Percentiles rank a stretch among this genome's conserved stretches.
phyloP scores from a whole-genome alignment of 768 basidiomycete genomes.

The Rhodosporidiobolus odoratus region DNA sequence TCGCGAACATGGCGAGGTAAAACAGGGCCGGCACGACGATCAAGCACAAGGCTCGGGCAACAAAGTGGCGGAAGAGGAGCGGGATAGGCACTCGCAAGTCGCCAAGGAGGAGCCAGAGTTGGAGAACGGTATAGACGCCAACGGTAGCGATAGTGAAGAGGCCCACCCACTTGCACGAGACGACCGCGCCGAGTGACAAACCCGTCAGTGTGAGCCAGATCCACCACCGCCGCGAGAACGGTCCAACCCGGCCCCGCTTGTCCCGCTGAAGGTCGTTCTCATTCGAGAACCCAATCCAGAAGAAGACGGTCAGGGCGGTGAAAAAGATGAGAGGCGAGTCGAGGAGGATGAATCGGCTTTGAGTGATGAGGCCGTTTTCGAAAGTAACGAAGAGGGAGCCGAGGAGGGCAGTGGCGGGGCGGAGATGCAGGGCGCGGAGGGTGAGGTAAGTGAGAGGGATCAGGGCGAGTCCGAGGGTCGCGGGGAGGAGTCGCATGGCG shows the following conservation, averaged over 20 bases:
- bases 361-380: constrained; percentile 92
- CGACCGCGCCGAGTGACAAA: constrained; percentile 81
- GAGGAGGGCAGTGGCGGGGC: constrained; percentile 84
- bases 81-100: constrained; percentile 71
- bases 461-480: constrained; percentile 77
- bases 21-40: constrained; percentile 77
- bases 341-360: constrained; percentile 92
- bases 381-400: constrained; percentile 87
- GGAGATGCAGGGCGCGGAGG: constrained; percentile 83
- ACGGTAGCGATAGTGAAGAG: constrained; percentile 95
- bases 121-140: constrained; percentile 73
- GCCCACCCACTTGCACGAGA: constrained; percentile 96
- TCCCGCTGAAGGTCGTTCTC: constrained; percentile 55
- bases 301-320: constrained; percentile 78
- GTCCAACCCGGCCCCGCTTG: constrained; percentile 46
- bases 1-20: constrained; percentile 94
- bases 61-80: constrained; percentile 75
- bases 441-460: constrained; percentile 89
- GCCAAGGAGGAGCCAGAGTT: constrained; percentile 84
- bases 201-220: constrained; percentile 81
- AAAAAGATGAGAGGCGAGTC: constrained; percentile 99
- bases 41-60: constrained; percentile 80
- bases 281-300: constrained; percentile 86
- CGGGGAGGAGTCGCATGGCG: constrained; percentile 95
- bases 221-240: constrained; percentile 90